phyloP scores from a whole-genome alignment of 1,139 yeast species.

The Yamadazyma atlantica region DNA sequence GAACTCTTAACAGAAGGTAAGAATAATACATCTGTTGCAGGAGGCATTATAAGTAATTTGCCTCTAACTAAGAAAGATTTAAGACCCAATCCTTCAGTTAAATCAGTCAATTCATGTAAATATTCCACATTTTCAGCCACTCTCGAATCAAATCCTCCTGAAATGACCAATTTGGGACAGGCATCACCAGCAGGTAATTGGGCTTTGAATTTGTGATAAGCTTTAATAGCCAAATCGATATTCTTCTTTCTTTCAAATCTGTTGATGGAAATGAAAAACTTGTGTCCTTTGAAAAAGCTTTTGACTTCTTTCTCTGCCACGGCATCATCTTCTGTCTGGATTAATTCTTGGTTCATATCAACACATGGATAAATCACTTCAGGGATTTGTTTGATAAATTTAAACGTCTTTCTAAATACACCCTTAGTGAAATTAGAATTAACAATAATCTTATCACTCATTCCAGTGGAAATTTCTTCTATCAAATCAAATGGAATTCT shows the following conservation, averaged over 20 bases:
- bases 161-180: conserved; percentile 54
- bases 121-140: conserved; percentile 77
- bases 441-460: conserved; percentile 79
- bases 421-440: conserved; percentile 81
- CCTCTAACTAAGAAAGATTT: conserved; percentile 50
- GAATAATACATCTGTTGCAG: conserved; percentile 59
- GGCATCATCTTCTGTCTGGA: conserved; percentile 16
- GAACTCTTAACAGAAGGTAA: conserved; percentile 74
- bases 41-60: conserved; percentile 37
- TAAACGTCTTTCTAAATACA: conserved; percentile 67
- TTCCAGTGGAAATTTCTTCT: conserved; percentile 78
- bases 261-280: conserved; percentile 71
- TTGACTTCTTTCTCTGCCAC: conserved; percentile 31
- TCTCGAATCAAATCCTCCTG: conserved; percentile 91
- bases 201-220: conserved; percentile 49
- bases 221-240: conserved; percentile 68
- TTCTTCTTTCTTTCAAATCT: conserved; percentile 88
- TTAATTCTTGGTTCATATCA: conserved; percentile 29
- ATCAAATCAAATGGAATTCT: conserved; percentile 77
- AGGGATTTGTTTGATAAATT: conserved; percentile 47
- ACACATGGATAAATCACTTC: conserved; percentile 91
- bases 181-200: conserved; percentile 11
- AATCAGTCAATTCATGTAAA: conserved; percentile 54
- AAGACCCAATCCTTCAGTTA: conserved; percentile 49
- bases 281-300: conserved; percentile 31